Evolutionary conservation across 2,329 filamentous ascomycete species (phyloP).

Genomic region (Penicillium palitans): DNA sequence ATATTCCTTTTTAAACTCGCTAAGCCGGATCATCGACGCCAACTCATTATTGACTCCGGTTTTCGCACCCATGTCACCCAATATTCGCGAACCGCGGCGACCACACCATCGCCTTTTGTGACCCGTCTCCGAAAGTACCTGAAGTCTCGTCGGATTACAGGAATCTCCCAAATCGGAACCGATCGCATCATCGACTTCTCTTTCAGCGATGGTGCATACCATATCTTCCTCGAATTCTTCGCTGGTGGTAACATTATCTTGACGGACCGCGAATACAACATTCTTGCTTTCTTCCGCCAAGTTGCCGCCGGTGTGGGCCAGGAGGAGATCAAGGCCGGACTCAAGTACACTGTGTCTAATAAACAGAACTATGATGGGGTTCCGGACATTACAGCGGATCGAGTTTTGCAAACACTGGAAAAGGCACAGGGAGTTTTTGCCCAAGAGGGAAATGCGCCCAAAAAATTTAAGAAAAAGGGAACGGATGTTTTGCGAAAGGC

Average conservation of each 20-base stretch:
- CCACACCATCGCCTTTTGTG: slow-evolving; percentile 82
- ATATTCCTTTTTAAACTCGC: slow-evolving; percentile 95
- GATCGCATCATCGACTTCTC: slow-evolving; percentile 89
- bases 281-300: slow-evolving; percentile 75
- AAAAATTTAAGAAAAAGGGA: slow-evolving; percentile 73
- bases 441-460: slow-evolving; percentile 44
- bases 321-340: slow-evolving; percentile 74
- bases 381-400: slow-evolving; percentile 71
- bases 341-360: slow-evolving; percentile 76
- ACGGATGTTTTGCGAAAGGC: slow-evolving; percentile 77
- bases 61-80: slow-evolving; percentile 94
- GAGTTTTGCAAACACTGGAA: slow-evolving; percentile 68
- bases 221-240: slow-evolving; percentile 92
- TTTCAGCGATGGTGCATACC: slow-evolving; percentile 88
- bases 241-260: slow-evolving; percentile 93
- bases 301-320: slow-evolving; percentile 81
- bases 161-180: slow-evolving; percentile 81
- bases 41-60: slow-evolving; percentile 88
- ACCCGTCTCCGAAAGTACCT: slow-evolving; percentile 81
- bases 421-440: slow-evolving; percentile 54
- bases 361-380: slow-evolving; percentile 80
- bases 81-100: slow-evolving; percentile 83
- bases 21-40: slow-evolving; percentile 83
- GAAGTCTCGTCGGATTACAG: slow-evolving; percentile 80
- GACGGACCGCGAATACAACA: slow-evolving; percentile 79